Conservation (phyloP, 805 yeast genomes). For the Saccharomycopsis fermentans region DNA sequence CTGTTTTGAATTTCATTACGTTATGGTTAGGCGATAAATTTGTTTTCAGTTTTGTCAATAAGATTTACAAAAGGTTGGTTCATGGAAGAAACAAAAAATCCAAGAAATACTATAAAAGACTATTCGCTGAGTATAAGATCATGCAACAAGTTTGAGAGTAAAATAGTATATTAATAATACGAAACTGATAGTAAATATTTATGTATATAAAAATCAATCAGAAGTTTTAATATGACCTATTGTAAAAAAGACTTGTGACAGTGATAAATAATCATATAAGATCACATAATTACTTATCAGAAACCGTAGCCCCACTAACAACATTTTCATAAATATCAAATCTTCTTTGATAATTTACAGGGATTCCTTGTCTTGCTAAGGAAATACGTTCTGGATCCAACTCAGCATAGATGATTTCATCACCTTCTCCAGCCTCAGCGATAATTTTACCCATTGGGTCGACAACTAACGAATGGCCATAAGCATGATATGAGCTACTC, state of each 20-base stretch:
- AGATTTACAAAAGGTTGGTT: conserved; percentile 14
- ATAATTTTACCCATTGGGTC: conserved; percentile 52
- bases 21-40: conserved; percentile 37
- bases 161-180: not conserved
- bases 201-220: no score
- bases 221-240: no score
- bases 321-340: conserved; percentile 34
- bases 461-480: conserved; percentile 57
- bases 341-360: conserved; percentile 60
- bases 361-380: conserved; percentile 54
- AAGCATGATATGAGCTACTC: conserved; percentile 49
- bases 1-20: conserved; percentile 38
- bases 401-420: conserved; percentile 66
- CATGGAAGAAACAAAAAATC: conserved; percentile 10
- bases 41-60: conserved; percentile 34
- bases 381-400: conserved; percentile 52
- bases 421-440: conserved; percentile 70
- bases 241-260: no score
- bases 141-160: not conserved
- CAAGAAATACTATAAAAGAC: conserved; percentile 17
- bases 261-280: no score
- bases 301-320: conserved; percentile 1
- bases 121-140: conserved; percentile 6
- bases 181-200: no score
- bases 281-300: not conserved